These are phyloP conservation scores for Paramyrothecium sp. DNA, from an alignment of 2,329 filamentous ascomycete species.

Conservation along the genomic window DNA sequence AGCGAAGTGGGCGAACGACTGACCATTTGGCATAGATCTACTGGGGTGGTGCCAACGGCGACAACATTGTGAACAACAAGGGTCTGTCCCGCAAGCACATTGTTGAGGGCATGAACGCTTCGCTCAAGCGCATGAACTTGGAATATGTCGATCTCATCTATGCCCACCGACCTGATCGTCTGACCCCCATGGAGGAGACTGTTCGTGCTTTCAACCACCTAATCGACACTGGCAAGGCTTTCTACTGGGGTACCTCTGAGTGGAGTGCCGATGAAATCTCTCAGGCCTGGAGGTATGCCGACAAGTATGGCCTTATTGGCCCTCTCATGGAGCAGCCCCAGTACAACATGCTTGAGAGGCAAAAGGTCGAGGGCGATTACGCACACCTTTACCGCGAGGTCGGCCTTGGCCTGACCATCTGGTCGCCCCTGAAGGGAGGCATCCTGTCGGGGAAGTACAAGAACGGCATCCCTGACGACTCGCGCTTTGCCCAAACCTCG, in stretches of 20 bases:
- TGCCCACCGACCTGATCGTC: constrained; percentile 65
- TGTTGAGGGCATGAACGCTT: constrained; percentile 61
- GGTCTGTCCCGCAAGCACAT: constrained; percentile 70
- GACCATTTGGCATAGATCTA: constrained; percentile 50
- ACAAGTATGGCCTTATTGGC: constrained; percentile 59
- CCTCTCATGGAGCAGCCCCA: constrained; percentile 66
- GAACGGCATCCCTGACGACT: constrained; percentile 57
- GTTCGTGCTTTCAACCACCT: constrained; percentile 71
- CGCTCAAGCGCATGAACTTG: constrained; percentile 55
- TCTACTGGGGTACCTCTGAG: constrained; percentile 71
- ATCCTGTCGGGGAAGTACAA: constrained; percentile 68
- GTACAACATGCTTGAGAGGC: constrained; percentile 62
- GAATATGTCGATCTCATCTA: constrained; percentile 68
- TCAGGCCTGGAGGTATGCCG: constrained; percentile 59
- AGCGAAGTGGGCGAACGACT: not conserved
- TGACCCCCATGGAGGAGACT: constrained; percentile 69
- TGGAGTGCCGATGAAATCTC: constrained; percentile 67
- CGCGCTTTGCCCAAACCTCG: constrained; percentile 54
- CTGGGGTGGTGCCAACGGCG: constrained; percentile 60
- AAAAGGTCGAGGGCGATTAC: constrained; percentile 64
- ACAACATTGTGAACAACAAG: constrained; percentile 63
- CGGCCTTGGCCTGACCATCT: constrained; percentile 62
- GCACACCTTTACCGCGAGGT: constrained; percentile 58
- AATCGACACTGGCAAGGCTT: constrained; percentile 64
- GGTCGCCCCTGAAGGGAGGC: constrained; percentile 56